Conservation (phyloP, 345 rosid species). For the Linum tenue region DNA sequence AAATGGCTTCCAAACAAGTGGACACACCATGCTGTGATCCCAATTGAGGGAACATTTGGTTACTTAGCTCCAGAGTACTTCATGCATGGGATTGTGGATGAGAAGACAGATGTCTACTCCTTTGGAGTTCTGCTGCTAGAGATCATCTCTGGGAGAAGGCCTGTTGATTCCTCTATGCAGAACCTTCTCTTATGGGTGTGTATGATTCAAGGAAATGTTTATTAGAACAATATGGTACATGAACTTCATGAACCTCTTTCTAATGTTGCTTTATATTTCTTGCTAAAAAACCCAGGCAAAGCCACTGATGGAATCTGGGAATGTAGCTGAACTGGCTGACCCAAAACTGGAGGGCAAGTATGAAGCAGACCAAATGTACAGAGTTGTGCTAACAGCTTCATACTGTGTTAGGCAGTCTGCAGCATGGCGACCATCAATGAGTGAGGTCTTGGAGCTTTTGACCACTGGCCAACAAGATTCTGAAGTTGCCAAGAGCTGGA, state of each 20-base stretch:
- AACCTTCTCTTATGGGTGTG: slow-evolving; percentile 81
- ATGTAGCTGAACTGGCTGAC: slow-evolving; percentile 50
- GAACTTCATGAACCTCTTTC: too few species aligned
- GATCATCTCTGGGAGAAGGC: slow-evolving; percentile 69
- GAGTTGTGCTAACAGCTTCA: slow-evolving; percentile 57
- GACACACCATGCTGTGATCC: slow-evolving; percentile 84
- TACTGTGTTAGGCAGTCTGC: slow-evolving; percentile 79
- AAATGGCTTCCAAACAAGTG: slow-evolving; percentile 93
- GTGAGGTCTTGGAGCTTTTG: slow-evolving; percentile 72
- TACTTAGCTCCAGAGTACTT: slow-evolving; percentile 93
- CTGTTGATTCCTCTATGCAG: slow-evolving; percentile 64
- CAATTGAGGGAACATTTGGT: slow-evolving; percentile 97
- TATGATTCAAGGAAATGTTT: not conserved
- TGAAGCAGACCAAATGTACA: slow-evolving; percentile 55
- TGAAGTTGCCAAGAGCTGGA: slow-evolving; percentile 52
- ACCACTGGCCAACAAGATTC: slow-evolving; percentile 40
- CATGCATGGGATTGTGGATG: slow-evolving; percentile 89
- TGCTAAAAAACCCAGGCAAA: slow-evolving; percentile 40
- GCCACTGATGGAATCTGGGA: slow-evolving; percentile 71
- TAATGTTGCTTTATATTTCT: not conserved
- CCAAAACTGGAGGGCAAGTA: slow-evolving; percentile 50
- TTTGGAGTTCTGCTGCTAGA: slow-evolving; percentile 83
- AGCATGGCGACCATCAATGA: slow-evolving; percentile 72
- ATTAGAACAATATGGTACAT: not conserved
- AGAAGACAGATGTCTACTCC: slow-evolving; percentile 84